Base-by-base conservation (phyloP, 148 eudicot species). In the Spergularia bocconei region DNA sequence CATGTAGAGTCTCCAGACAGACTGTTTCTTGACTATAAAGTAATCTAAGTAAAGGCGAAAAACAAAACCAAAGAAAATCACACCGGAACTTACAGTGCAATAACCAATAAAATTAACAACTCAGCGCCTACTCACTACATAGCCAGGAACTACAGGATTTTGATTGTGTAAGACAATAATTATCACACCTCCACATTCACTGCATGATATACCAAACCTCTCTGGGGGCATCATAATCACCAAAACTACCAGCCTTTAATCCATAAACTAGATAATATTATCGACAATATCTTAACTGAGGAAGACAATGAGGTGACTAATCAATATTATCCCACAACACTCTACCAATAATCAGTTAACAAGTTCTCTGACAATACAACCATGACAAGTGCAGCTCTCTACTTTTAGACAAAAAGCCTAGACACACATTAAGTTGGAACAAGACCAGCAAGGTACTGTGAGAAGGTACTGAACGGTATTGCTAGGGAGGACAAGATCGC, bases 311-410 rank as follows among this genome's bases (percentile, higher is more conserved):
- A 64, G 47, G 38, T 6, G 25, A 11, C 0, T 39, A 61, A 44
- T 20, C 48, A 63, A 13, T 13, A 11, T 11, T 7, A 68, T 36
- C 52, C 20, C 50, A 79, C 51, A 11, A 50, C 75, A 60, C 20
- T 72, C 23, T 56, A 57, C 50, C 2, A 23, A 44, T 11, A 41
- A 48, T n/a, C 55, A 60, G 17, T 15, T 2, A 69, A 48, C 23
- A 44, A 33, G 48, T n/a, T 6, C 51, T 61, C 52, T 63, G 36
- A 68, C 44, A 65, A 54, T 29, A 23, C 15, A 55, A 55, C 6
- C 65, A 29, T 15, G 48, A 61, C 57, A 59, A 67, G n/a, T 62
- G 9, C n/a, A 73, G 69, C 72, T 73, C 60, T 38, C 60, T 54
- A 21, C n/a, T 17, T 50, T 23, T 54, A 19, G 58, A 44, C 61